Evolutionary conservation across 805 yeast genomes (phyloP), one percentile per base, ranked within the genome.

Genomic region (Wickerhamomyces chambardii): DNA sequence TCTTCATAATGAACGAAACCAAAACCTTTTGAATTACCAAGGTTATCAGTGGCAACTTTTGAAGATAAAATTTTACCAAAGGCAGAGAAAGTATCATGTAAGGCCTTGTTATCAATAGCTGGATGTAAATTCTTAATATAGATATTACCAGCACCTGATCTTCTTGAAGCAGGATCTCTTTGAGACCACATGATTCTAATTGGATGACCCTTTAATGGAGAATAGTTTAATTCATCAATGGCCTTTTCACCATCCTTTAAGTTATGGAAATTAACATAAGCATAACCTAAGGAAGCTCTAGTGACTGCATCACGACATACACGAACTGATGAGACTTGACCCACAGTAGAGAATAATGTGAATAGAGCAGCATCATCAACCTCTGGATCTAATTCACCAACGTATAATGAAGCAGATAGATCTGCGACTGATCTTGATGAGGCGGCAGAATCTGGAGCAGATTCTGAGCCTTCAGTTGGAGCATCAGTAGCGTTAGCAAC

Each of bases 141-240:
- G 49, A 92, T 80, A 76, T 92, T 92, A 58, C 96, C 97, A 46
- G 85, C 82, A 63, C 97, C 97, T 58, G 80, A 80, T 74, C 81
- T 85, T 75, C 98, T 84, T 55, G 79, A 64, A 43, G 95, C 75
- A 47, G 98, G 97, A 63, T 92, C 97, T 70, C 97, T 86, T 73
- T 92, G 97, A 50, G 97, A 87, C 97, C 97, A 87, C 97, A 92
- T 92, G 71, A 92, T 90, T 68, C 98, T 86, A 70, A 97, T 87
- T 55, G 96, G 87, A 58, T 82, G 85, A 58, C 96, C 97, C 65
- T 89, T 89, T 68, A 92, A 79, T 55, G 78, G 78, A 40, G 87
- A 67, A 73, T 92, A 92, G 85, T 90, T 92, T 66, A 92, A 77
- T 66, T 86, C 92, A 60, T 87, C 95, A 61, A 92, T 71, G 44